phyloP scores from a whole-genome alignment of 768 basidiomycete genomes.

The Termitomyces sp. region DNA sequence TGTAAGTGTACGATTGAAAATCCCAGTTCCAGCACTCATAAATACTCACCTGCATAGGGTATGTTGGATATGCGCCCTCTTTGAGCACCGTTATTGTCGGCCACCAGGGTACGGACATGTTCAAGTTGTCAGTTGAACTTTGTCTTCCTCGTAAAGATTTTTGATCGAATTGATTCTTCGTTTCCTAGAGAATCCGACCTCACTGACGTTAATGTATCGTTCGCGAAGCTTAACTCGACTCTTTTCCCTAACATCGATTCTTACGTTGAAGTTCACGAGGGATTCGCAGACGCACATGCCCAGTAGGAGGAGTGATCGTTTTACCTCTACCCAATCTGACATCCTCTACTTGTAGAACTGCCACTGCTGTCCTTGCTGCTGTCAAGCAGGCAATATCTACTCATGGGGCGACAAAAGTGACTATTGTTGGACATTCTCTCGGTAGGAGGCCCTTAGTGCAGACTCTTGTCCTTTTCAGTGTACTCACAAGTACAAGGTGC shows the following conservation, averaged over 20 bases:
- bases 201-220: slow-evolving; percentile 31
- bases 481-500: slow-evolving; percentile 27
- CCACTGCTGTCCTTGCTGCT: slow-evolving; percentile 32
- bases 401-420: slow-evolving; percentile 30
- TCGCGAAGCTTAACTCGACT: slow-evolving; percentile 25
- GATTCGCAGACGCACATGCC: slow-evolving; percentile 37
- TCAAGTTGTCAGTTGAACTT: slow-evolving; percentile 24
- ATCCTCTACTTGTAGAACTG: slow-evolving; percentile 25
- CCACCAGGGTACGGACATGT: slow-evolving; percentile 36
- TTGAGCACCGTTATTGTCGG: slow-evolving; percentile 32
- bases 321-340: not conserved
- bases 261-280: slow-evolving; percentile 37
- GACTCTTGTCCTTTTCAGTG: not conserved
- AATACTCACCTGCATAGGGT: slow-evolving; percentile 7
- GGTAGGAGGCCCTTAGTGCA: slow-evolving; percentile 15
- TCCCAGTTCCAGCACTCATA: not conserved
- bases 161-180: not conserved
- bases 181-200: slow-evolving; percentile 26
- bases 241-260: slow-evolving; percentile 42
- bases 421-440: slow-evolving; percentile 43
- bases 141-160: not conserved
- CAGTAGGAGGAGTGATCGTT: slow-evolving; percentile 19
- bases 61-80: slow-evolving; percentile 23
- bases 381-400: slow-evolving; percentile 29
- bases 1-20: slow-evolving; percentile 23